Evolutionary conservation across 2,329 filamentous ascomycete species (phyloP).

Genomic region (Shiraia sp.): DNA sequence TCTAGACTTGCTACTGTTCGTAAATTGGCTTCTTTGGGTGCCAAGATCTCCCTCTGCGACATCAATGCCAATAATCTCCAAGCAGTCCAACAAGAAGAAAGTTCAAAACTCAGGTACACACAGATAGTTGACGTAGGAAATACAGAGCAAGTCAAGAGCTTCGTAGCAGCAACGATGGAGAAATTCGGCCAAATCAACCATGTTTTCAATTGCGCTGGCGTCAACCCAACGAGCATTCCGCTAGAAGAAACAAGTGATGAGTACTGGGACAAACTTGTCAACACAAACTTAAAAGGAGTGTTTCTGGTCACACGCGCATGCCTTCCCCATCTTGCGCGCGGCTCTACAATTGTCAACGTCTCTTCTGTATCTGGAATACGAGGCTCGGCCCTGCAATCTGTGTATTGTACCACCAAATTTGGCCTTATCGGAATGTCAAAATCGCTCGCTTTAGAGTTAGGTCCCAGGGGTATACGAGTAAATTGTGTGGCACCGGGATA

Average conservation of each 20-base stretch:
- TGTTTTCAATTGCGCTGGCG: slow-evolving; percentile 53
- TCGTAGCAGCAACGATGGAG: slow-evolving; percentile 44
- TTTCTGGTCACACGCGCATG: slow-evolving; percentile 51
- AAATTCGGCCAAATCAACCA: slow-evolving; percentile 45
- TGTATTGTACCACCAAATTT: slow-evolving; percentile 43
- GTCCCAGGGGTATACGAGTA: slow-evolving; percentile 33
- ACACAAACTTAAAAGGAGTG: slow-evolving; percentile 51
- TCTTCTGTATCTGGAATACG: slow-evolving; percentile 29
- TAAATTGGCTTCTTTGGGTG: slow-evolving; percentile 53
- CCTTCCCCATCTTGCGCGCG: slow-evolving; percentile 41
- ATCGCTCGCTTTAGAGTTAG: slow-evolving; percentile 37
- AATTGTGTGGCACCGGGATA: slow-evolving; percentile 45
- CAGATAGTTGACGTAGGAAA: slow-evolving; percentile 53
- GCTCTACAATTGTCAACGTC: slow-evolving; percentile 35
- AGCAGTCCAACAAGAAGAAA: slow-evolving; percentile 31
- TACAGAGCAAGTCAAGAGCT: slow-evolving; percentile 47
- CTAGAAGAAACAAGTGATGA: slow-evolving; percentile 50
- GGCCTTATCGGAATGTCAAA: slow-evolving; percentile 42
- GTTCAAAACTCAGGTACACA: slow-evolving; percentile 36
- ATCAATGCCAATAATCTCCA: slow-evolving; percentile 48
- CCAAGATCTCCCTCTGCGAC: slow-evolving; percentile 39
- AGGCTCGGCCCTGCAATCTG: slow-evolving; percentile 29
- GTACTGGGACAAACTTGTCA: slow-evolving; percentile 53
- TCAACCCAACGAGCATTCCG: slow-evolving; percentile 52
- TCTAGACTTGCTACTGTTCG: slow-evolving; percentile 50